Conservation (phyloP, 257 asterid genomes). For the Plantago ovata region DNA sequence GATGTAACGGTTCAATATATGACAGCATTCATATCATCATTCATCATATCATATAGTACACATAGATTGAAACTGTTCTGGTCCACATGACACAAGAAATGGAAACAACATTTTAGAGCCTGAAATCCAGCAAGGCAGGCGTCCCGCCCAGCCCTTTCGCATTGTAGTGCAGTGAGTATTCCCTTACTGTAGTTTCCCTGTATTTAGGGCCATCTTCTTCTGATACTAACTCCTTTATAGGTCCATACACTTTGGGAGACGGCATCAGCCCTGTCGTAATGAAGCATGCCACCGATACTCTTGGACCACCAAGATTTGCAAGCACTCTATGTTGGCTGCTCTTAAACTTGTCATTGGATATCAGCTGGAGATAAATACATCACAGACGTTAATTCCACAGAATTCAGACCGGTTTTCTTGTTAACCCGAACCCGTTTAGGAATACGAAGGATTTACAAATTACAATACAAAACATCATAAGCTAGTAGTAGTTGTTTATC, state of each 20-base stretch:
- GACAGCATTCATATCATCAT: no score
- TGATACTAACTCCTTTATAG: conserved; percentile 29
- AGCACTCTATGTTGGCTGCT: conserved; percentile 35
- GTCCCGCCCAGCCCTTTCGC: conserved; percentile 34
- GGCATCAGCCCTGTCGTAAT: conserved; percentile 29
- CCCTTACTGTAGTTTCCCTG: conserved; percentile 27
- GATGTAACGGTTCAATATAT: no score
- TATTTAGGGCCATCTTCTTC: conserved; percentile 28
- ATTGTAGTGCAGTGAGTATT: conserved; percentile 29
- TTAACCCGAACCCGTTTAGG: no score
- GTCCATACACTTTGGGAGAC: conserved; percentile 29
- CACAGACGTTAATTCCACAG: background rate
- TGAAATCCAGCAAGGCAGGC: conserved; percentile 28
- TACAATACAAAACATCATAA: background rate
- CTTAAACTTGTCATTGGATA: conserved; percentile 38
- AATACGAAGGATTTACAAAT: no score
- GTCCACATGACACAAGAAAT: no score
- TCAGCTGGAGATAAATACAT: conserved; percentile 29
- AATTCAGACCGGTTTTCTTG: background rate
- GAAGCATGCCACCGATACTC: conserved; percentile 37
- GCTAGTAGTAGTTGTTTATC: background rate
- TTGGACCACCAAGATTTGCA: conserved; percentile 29
- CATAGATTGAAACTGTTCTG: no score
- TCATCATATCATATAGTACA: no score
- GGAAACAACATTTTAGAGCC: conserved; percentile 13